phyloP scores from a whole-genome alignment of 2,329 filamentous ascomycete species.

The Paracoccidioides lutzii region DNA sequence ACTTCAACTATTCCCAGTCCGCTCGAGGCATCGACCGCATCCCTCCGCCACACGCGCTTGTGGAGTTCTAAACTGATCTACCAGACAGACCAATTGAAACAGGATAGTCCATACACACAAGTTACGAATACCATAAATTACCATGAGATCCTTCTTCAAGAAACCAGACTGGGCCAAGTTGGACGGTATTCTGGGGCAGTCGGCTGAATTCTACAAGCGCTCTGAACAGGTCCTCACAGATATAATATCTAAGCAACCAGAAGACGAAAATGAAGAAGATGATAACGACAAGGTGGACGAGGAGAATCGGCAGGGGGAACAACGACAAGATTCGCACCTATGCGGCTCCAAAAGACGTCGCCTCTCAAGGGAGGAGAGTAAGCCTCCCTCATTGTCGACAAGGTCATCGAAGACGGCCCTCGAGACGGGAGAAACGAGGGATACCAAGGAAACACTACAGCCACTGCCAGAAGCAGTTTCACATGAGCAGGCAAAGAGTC shows the following conservation, averaged over 20 bases:
- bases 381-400: neutral
- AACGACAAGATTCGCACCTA: neutral
- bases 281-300: slow-evolving; percentile 7
- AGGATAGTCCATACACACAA: neutral
- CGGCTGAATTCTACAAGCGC: slow-evolving; percentile 37
- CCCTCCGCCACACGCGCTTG: neutral
- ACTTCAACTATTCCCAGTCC: too few relatives aligned
- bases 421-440: neutral
- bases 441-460: neutral
- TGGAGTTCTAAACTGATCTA: neutral
- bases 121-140: neutral
- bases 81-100: neutral
- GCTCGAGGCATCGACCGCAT: too few relatives aligned
- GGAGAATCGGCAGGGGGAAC: slow-evolving; percentile 7
- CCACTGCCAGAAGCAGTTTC: neutral
- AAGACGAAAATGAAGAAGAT: slow-evolving; percentile 6
- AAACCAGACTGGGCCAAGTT: slow-evolving; percentile 39
- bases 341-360: slow-evolving; percentile 13
- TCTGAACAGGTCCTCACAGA: slow-evolving; percentile 36
- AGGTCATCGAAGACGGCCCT: neutral
- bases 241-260: slow-evolving; percentile 30
- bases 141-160: slow-evolving; percentile 40
- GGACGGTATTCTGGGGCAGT: slow-evolving; percentile 18
- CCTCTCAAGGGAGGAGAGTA: slow-evolving; percentile 12
- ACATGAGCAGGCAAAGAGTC: neutral